Percentiles rank a stretch among this genome's conserved stretches.
Conservation (phyloP, 108 stramenopile genomes). For the Thalassiosira profunda region DNA sequence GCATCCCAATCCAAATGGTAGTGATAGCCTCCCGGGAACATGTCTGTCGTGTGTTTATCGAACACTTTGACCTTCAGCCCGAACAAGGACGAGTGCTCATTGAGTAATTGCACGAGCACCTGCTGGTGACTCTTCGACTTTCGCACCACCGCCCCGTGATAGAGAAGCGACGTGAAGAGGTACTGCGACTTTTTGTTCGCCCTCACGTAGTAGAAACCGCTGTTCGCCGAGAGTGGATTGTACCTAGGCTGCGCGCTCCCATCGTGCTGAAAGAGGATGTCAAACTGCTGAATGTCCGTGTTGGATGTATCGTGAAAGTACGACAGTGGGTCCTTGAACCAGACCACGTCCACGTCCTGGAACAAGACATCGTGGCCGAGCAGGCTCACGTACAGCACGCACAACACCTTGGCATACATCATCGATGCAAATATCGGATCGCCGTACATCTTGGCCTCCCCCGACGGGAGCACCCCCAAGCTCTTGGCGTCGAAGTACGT, state of each 20-base stretch:
- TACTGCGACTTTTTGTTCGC: slow-evolving; percentile 52
- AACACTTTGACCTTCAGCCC: background rate
- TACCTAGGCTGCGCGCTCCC: slow-evolving; percentile 44
- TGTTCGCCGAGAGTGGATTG: slow-evolving; percentile 55
- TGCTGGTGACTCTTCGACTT: slow-evolving; percentile 8
- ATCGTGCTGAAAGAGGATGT: slow-evolving; percentile 61
- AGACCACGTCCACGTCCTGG: slow-evolving; percentile 77
- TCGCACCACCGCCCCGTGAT: slow-evolving; percentile 52
- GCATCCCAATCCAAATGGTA: background rate
- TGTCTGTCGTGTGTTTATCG: background rate
- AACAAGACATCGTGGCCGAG: slow-evolving; percentile 88
- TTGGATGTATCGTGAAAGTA: slow-evolving; percentile 49
- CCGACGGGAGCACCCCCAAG: slow-evolving; percentile 59
- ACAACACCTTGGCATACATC: slow-evolving; percentile 81
- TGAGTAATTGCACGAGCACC: background rate
- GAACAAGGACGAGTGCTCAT: background rate
- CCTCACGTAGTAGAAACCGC: slow-evolving; percentile 61
- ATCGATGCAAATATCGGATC: slow-evolving; percentile 72
- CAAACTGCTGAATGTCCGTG: slow-evolving; percentile 45
- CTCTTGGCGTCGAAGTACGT: background rate
- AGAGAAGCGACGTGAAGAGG: slow-evolving; percentile 61
- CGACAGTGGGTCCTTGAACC: slow-evolving; percentile 66
- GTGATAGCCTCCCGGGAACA: background rate
- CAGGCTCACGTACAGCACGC: slow-evolving; percentile 64
- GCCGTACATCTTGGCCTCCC: slow-evolving; percentile 68